Percentiles rank a stretch among this genome's conserved stretches.
Evolutionary conservation across 2,329 filamentous ascomycete genomes (phyloP).

Genomic region (Penicillium nordicum): DNA sequence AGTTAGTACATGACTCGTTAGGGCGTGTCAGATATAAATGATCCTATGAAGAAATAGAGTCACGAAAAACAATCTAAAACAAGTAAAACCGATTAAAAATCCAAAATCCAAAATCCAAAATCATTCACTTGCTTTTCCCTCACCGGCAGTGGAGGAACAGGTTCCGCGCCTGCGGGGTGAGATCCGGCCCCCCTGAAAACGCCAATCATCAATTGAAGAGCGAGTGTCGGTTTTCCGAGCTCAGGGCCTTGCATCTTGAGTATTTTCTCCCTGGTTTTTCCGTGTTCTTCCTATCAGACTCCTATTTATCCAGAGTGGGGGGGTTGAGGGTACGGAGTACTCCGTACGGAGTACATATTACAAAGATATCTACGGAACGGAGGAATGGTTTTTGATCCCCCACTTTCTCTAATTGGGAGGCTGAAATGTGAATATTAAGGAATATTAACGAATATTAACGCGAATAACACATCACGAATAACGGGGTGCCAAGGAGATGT

Average conservation of each 20-base stretch:
- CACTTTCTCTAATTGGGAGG: background rate
- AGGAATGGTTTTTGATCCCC: background rate
- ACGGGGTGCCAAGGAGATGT: background rate
- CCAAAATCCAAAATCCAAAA: background rate
- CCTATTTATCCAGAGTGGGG: background rate
- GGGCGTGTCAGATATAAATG: background rate
- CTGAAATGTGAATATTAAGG: background rate
- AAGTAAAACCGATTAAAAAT: background rate
- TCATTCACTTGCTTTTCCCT: conserved; percentile 10
- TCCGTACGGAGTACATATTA: background rate
- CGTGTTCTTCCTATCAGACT: conserved; percentile 19
- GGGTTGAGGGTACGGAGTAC: background rate
- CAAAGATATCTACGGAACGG: no score
- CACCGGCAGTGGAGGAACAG: conserved; percentile 27
- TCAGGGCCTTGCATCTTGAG: conserved; percentile 29
- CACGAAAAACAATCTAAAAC: background rate
- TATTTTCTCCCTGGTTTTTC: conserved; percentile 17
- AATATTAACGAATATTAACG: background rate
- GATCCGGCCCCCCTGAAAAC: conserved; percentile 8
- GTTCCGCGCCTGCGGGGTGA: conserved; percentile 30
- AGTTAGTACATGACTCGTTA: background rate
- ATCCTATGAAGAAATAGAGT: background rate
- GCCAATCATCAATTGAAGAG: conserved; percentile 26
- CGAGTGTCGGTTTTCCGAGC: conserved; percentile 24
- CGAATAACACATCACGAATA: background rate